phyloP scores from a whole-genome alignment of 176 grass and related monocot species.

The Carex littledalei region DNA sequence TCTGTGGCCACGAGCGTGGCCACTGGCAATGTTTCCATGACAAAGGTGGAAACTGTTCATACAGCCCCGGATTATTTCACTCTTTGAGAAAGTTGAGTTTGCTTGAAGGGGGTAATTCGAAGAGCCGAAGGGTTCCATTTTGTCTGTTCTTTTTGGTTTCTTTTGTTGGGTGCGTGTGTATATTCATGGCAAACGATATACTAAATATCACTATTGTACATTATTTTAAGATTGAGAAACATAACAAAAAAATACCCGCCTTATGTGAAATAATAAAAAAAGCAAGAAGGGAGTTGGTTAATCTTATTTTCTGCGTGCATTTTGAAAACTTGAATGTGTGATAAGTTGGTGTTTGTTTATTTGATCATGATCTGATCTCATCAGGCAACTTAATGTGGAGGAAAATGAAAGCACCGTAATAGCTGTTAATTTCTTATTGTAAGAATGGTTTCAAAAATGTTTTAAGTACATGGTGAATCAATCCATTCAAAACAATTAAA shows the following conservation, averaged over 20 bases:
- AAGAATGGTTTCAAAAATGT: not conserved
- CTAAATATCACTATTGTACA: constrained; percentile 8
- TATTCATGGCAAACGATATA: not conserved
- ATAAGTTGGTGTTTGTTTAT: not conserved
- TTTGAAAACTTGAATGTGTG: not conserved
- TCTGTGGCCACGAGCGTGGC: constrained; percentile 28
- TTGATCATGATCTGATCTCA: not conserved
- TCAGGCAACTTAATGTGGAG: not conserved
- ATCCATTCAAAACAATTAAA: not conserved
- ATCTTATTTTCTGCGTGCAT: not conserved
- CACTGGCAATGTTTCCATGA: constrained; percentile 45
- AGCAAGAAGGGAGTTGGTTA: constrained; percentile 13
- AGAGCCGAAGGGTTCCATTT: constrained; percentile 6
- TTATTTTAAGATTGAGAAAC: not conserved
- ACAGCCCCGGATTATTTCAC: constrained; percentile 52
- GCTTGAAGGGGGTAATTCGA: constrained; percentile 4
- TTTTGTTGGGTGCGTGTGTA: not conserved
- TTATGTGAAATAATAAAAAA: constrained; percentile 22
- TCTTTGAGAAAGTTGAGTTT: constrained; percentile 42
- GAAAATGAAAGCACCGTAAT: not conserved
- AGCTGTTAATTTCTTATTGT: not conserved
- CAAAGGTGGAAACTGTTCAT: constrained; percentile 38
- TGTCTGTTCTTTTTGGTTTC: not conserved
- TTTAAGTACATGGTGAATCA: not conserved
- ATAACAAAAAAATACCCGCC: not conserved